Base-by-base conservation (phyloP, 805 yeast genomes). In the Ogataea methanolica region DNA sequence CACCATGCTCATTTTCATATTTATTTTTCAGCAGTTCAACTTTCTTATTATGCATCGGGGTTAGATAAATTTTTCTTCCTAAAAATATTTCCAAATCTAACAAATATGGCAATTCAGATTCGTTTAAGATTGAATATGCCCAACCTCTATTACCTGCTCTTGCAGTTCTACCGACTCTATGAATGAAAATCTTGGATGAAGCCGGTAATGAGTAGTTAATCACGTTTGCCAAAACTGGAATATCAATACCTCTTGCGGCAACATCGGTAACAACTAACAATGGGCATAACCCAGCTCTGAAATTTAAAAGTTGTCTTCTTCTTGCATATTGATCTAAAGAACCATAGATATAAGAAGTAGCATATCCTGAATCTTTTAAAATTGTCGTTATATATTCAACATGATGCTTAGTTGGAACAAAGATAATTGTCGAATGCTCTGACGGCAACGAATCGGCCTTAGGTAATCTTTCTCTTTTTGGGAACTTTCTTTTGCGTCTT, bases 81-180 rank as follows among this genome's bases (percentile, higher is more conserved):
- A 94, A 71, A 60, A 94, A 92, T 40, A 94, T 66, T 63, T 94
- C 98, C 58, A 94, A 73, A 66, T 94, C 99, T 43, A 92, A 73
- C 44, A 94, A 67, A 58, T 92, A 94, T 11, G 99, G 96, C 48
- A 92, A 68, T 64, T 94, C 99, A 46, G 80, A 75, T 54, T 90
- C 96, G 48, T 82, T 76, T 7, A 91, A 85, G 50, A 94, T 80
- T 3, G 97, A 85, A 65, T 88, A 94, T 0, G 99, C 99, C 96
- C 97, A 90, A 62, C 99, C 99, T 57, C 78, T 82, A 64, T 89
- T 85, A 64, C 99, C 99, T 8, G 99, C 99, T 77, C 99, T 86
- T 11, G 99, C 99, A 41, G 99, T 94, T 77, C 99, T 84, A 67
- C 99, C 99, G 41, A 94, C 98, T 70, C 99, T 82, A 69, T 94